A percentile compares a stretch with the other conserved stretches of the same genome.
phyloP scores from a whole-genome alignment of 1,284 basidiomycete genomes.

The Fomitiporia mediterranea region DNA sequence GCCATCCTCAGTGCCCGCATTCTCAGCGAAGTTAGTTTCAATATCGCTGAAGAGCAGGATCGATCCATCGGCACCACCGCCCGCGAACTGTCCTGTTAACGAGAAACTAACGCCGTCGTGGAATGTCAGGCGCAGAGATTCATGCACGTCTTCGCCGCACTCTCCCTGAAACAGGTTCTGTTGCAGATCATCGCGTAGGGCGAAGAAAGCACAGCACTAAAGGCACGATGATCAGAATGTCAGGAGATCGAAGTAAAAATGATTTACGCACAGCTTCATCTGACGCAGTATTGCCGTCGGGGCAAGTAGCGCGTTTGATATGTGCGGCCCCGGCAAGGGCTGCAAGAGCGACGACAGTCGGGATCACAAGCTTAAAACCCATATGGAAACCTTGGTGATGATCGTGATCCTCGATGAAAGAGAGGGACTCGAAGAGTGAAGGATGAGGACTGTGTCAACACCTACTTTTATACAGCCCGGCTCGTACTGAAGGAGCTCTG shows the following conservation, averaged over 20 bases:
- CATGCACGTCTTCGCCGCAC: constrained; percentile 23
- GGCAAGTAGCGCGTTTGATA: constrained; percentile 22
- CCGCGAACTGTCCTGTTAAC: constrained; percentile 3
- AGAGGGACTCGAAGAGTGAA: constrained; percentile 10
- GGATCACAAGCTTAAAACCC: constrained; percentile 15
- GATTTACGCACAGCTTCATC: constrained; percentile 15
- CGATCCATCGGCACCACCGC: constrained; percentile 18
- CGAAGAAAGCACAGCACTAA: constrained; percentile 24
- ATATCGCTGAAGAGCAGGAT: not conserved
- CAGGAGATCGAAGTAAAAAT: not conserved
- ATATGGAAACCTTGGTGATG: not conserved
- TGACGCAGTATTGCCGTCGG: constrained; percentile 20
- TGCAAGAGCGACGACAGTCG: constrained; percentile 11
- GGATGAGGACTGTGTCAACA: not conserved
- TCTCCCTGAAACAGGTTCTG: constrained; percentile 21
- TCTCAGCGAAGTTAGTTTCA: constrained; percentile 25
- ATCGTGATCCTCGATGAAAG: not conserved
- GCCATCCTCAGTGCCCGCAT: constrained; percentile 29
- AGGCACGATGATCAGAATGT: not conserved
- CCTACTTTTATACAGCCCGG: not conserved
- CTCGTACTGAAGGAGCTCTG: not conserved
- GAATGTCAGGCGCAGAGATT: no score
- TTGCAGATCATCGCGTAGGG: constrained; percentile 25
- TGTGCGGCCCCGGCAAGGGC: constrained; percentile 6
- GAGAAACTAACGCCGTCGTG: constrained; percentile 27